Evolutionary conservation across 2,329 filamentous ascomycete genomes (phyloP).

Genomic region (Calonectria crousiana): DNA sequence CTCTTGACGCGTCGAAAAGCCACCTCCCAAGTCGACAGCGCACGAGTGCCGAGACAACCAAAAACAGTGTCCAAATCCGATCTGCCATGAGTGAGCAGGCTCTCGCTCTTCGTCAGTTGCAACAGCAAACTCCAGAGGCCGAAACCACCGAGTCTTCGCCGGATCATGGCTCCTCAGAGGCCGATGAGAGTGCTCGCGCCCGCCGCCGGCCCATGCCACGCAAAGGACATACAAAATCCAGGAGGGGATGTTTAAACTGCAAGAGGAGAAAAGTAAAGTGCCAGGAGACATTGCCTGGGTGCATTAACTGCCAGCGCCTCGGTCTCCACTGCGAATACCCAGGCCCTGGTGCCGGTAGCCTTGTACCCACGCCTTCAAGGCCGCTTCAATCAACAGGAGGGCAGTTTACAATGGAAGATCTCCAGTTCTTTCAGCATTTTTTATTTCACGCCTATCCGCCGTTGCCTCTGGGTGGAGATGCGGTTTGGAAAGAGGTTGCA

Average conservation of each 20-base stretch:
- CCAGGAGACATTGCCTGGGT: constrained; percentile 32
- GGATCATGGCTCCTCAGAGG: neutral
- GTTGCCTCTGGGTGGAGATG: constrained; percentile 47
- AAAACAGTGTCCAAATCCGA: neutral
- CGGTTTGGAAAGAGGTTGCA: constrained; percentile 50
- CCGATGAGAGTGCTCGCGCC: neutral
- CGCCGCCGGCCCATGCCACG: constrained; percentile 23
- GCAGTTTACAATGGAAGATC: constrained; percentile 55
- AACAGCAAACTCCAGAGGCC: neutral
- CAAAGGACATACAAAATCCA: constrained; percentile 34
- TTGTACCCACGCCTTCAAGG: neutral
- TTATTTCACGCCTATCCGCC: constrained; percentile 56
- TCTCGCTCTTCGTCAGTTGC: neutral
- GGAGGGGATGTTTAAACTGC: constrained; percentile 37
- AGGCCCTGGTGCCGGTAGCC: neutral
- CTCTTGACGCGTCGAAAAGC: neutral
- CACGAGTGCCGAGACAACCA: neutral
- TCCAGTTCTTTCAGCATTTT: constrained; percentile 65
- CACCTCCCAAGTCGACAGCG: neutral
- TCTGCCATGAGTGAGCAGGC: neutral
- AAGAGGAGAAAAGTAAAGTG: constrained; percentile 40
- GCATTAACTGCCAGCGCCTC: constrained; percentile 31
- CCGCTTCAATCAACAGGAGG: constrained; percentile 23
- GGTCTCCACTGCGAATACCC: constrained; percentile 33
- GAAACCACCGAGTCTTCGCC: constrained; percentile 2